Conservation (phyloP, 257 asterid species). For the Ilex asprella region DNA sequence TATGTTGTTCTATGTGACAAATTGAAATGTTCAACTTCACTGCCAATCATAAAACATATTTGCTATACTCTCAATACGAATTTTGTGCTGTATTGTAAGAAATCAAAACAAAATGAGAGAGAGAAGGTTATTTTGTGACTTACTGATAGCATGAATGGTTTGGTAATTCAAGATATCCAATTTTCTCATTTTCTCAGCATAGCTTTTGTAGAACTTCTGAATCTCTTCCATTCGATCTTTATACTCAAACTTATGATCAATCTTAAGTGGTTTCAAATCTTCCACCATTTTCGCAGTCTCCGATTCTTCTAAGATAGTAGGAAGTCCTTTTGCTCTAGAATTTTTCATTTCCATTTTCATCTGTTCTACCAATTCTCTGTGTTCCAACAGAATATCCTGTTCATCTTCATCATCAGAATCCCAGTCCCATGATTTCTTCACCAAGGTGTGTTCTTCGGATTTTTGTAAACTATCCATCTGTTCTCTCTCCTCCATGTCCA, state of each 20-base stretch:
- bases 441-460: conserved; percentile 8
- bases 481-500: background rate
- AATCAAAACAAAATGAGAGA: too few species aligned
- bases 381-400: conserved; percentile 56
- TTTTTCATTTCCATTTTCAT: conserved; percentile 76
- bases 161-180: conserved; percentile 88
- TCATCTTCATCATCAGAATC: conserved; percentile 47
- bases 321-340: conserved; percentile 54
- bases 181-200: conserved; percentile 63
- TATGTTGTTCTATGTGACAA: too few species aligned
- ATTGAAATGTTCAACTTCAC: too few species aligned
- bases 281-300: conserved; percentile 53
- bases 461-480: conserved; percentile 1
- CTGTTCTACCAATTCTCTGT: conserved; percentile 61
- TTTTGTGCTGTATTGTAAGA: too few species aligned
- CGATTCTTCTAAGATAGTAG: conserved; percentile 78
- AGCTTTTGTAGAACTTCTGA: conserved; percentile 67
- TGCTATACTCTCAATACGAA: too few species aligned
- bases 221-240: conserved; percentile 62
- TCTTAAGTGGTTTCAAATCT: conserved; percentile 57
- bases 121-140: conserved; percentile 21
- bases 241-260: conserved; percentile 55
- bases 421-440: conserved; percentile 21
- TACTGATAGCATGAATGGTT: conserved; percentile 81
- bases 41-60: too few species aligned